Evolutionary conservation across 306 rosid species (phyloP).

Genomic region (Malus sieversii): DNA sequence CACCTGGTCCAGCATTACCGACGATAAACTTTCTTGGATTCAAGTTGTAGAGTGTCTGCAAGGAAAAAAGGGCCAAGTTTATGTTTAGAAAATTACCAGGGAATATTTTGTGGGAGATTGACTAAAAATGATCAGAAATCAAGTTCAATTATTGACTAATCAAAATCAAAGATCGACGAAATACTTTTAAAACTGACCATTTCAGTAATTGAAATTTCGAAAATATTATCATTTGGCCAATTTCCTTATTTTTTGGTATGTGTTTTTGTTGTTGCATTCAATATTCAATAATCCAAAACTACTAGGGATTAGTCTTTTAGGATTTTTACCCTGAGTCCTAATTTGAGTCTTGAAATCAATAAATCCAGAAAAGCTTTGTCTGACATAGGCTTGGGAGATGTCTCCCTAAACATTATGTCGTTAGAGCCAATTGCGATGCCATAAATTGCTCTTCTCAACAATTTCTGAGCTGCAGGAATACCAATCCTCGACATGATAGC

Average conservation of each 20-base stretch:
- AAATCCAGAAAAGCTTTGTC: not conserved
- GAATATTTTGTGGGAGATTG: too few relatives aligned
- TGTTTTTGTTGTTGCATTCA: not conserved
- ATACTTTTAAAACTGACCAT: too few relatives aligned
- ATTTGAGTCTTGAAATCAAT: not conserved
- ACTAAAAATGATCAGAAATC: too few relatives aligned
- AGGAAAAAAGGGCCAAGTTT: not conserved
- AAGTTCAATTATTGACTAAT: too few relatives aligned
- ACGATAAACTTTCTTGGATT: not conserved
- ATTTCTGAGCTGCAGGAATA: not conserved
- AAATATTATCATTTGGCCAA: too few relatives aligned
- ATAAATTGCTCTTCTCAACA: not conserved
- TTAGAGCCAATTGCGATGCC: not conserved
- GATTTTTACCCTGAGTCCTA: not conserved
- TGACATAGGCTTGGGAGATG: not conserved
- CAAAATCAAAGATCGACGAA: too few relatives aligned
- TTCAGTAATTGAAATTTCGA: too few relatives aligned
- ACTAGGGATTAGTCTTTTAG: too few relatives aligned
- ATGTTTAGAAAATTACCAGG: too few relatives aligned
- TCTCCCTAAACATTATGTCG: not conserved
- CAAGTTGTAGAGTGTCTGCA: not conserved
- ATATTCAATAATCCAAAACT: too few relatives aligned
- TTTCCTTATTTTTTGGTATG: not conserved
- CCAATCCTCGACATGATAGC: not conserved
- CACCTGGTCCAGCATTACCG: not conserved